Base-by-base conservation (phyloP, 768 basidiomycete species). In the Asterophora lycoperdoides region DNA sequence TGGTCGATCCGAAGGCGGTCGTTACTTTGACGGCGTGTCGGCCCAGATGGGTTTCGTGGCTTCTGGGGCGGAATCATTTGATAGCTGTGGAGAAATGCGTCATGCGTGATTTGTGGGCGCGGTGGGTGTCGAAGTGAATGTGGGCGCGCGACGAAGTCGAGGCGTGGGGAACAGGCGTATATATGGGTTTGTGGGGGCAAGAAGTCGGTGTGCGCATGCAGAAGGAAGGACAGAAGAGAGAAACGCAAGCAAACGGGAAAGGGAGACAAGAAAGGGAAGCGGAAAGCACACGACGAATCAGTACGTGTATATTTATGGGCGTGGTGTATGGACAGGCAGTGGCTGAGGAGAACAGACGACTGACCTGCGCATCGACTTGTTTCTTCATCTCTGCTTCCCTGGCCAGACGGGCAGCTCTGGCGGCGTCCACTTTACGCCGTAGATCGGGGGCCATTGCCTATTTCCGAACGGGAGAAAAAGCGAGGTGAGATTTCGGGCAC, bases 381-480 rank as follows among this genome's bases (percentile, higher is more conserved):
- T 72, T 74, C 60, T 73, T 74, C 60, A 74, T 71, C 49, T 75
- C 76, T 41, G 69, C 69, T 67, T 84, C 84, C 60, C 75, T 70
- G 3, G 75, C 73, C 9, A 75, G 55, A 26, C 84, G 74, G 7
- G 75, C 66, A 13, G 74, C 74, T 30, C 80, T 75, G 48, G 74
- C 70, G 2, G 76, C 77, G 56, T 86, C 84, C 14, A 86, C 84
- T 56, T 78, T 79, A 40, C 78, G 74, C 55, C 73, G 75, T 52
- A 85, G 63, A 67, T 83, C 81, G 53, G 84, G 84, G 17, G 84
- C 74, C 73, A 86, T 72, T 61, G 73, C 68, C 83, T 85, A 59
- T 41, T 51, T 44, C 23, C 3, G 23, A 23, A 48, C 54, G 36
- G 36, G 45, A 41, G 51, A 41, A 44, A 37, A 33, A n/a, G n/a